Evolutionary conservation across 1,284 basidiomycete genomes (phyloP), one percentile per base, ranked within the genome.

Genomic region (Trichosporon coremiiforme): DNA sequence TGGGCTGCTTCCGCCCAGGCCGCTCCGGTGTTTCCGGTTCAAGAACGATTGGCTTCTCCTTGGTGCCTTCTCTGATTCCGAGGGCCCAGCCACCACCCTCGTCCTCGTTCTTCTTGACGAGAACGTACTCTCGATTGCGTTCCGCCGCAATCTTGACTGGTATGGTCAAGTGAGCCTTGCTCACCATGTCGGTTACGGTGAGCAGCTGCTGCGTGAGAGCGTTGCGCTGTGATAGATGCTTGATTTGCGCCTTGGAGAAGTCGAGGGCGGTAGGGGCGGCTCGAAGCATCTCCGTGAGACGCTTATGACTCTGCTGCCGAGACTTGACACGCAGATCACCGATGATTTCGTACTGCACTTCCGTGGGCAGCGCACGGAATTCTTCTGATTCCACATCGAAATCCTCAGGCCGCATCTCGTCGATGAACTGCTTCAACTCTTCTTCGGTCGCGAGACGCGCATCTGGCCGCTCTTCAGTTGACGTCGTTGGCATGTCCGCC

Each of bases 321-420:
- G 95, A 98, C 80, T 94, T 94, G 60, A 96, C 85, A 4, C 95
- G 89, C 69, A 98, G 85, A 84, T 99, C 97, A 69, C 96, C 96
- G 36, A 99, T 91, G 74, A 99, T 95, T 85, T 99, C 97, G 83
- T 99, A 99, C 80, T 99, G 95, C 25, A 97, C 89, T 82, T 98
- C 95, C 0, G 93, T 94, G 0, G 97, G 95, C 10, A 99, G 87
- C 72, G 94, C 92, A 31, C 90, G 90, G 79, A 99, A 99, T n/a
- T 90, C 91, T 8, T 91, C 87, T 1, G 93, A 93, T 17, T 89
- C 87, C 68, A 95, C 87, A 78, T 98, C 94, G 76, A 98, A 91
- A 78, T 97, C 94, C 75, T 94, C 93, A 0, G 94, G 94, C 3
- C 90, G 88, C 88, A 97, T 93, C 64, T 95, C 91, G 67, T 96